phyloP scores from a whole-genome alignment of 2,329 filamentous ascomycete species.

The Sphaerulina vaccinii region DNA sequence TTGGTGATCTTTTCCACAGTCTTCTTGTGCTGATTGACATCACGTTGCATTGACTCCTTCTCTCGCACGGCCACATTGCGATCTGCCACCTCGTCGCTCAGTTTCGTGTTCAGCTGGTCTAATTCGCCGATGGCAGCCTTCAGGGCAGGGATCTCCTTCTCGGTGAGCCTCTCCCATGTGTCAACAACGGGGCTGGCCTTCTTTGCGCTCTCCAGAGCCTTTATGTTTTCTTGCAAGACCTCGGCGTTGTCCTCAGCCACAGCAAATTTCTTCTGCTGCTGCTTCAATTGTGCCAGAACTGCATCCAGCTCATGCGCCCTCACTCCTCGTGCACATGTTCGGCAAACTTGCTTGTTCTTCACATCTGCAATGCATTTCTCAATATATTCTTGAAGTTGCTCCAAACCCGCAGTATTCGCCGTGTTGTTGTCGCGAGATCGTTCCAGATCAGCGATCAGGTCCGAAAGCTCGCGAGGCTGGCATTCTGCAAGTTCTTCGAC shows the following conservation, averaged over 20 bases:
- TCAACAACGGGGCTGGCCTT: slow-evolving; percentile 69
- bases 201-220: slow-evolving; percentile 49
- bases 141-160: slow-evolving; percentile 67
- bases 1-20: slow-evolving; percentile 74
- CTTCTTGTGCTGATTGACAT: slow-evolving; percentile 73
- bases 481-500: slow-evolving; percentile 50
- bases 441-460: slow-evolving; percentile 50
- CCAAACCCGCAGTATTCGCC: slow-evolving; percentile 47
- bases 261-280: slow-evolving; percentile 24
- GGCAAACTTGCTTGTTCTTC: slow-evolving; percentile 69
- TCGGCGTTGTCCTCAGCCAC: slow-evolving; percentile 5
- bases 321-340: slow-evolving; percentile 72
- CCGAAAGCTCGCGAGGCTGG: slow-evolving; percentile 52
- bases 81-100: slow-evolving; percentile 51
- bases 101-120: slow-evolving; percentile 37
- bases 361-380: slow-evolving; percentile 44
- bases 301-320: slow-evolving; percentile 59
- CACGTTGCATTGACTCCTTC: slow-evolving; percentile 63
- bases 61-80: slow-evolving; percentile 68
- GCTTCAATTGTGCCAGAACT: slow-evolving; percentile 65
- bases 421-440: slow-evolving; percentile 56
- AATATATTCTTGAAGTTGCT: slow-evolving; percentile 27
- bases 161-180: slow-evolving; percentile 65
- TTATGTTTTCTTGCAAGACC: slow-evolving; percentile 58
- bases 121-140: slow-evolving; percentile 62